A percentile compares a stretch with the other conserved stretches of the same genome.
Evolutionary conservation across 2,329 filamentous ascomycete species (phyloP).

Genomic region (Trichoderma arundinaceum): DNA sequence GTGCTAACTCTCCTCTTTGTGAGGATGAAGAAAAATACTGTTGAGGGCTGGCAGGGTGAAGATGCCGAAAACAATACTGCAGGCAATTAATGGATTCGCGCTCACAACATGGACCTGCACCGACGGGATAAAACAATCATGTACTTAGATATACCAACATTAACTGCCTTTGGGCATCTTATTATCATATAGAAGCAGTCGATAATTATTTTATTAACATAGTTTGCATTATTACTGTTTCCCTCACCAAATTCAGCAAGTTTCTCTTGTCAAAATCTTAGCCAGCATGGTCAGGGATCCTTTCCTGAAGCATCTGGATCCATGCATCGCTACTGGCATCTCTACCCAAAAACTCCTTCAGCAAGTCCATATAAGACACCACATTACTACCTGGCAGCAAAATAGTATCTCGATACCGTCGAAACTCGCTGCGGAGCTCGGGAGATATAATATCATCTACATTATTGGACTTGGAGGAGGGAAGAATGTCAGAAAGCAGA

Average conservation of each 20-base stretch:
- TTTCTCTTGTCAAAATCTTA: neutral
- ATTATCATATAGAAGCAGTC: too few species aligned
- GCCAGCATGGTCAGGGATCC: neutral
- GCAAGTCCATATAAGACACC: slow-evolving; percentile 73
- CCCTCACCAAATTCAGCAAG: neutral
- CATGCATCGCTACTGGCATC: slow-evolving; percentile 72
- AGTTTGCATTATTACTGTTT: neutral
- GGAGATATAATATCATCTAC: slow-evolving; percentile 58
- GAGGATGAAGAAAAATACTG: slow-evolving; percentile 12
- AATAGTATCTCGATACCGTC: slow-evolving; percentile 75
- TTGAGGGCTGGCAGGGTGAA: slow-evolving; percentile 9
- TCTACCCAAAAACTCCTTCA: slow-evolving; percentile 73
- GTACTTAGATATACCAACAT: too few species aligned
- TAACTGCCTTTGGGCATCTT: too few species aligned
- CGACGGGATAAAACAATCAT: too few species aligned
- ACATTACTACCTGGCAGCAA: slow-evolving; percentile 71
- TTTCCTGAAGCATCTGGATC: neutral
- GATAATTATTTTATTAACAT: neutral
- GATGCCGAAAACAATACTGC: neutral
- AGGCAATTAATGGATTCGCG: neutral
- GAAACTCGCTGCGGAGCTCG: slow-evolving; percentile 71
- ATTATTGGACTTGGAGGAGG: neutral
- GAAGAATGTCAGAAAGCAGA: slow-evolving; percentile 39
- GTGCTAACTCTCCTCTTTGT: neutral
- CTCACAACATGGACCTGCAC: too few species aligned